Percentiles rank a stretch among this genome's conserved stretches.
phyloP scores from a whole-genome alignment of 2,329 filamentous ascomycete species.

The Apiospora koreana region DNA sequence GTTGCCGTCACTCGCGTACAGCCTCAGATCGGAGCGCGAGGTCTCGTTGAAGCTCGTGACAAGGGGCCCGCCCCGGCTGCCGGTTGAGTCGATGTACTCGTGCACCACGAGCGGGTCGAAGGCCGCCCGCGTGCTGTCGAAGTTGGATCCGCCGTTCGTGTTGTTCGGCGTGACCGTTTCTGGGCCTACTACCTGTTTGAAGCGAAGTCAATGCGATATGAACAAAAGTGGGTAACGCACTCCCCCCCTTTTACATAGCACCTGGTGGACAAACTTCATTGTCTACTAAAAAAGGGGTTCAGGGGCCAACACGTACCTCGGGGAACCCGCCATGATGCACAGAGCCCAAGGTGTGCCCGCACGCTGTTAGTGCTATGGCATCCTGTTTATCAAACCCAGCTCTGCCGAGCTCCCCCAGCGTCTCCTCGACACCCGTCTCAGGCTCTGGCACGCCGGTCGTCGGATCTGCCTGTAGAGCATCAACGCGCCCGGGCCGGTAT shows the following conservation, averaged over 20 bases:
- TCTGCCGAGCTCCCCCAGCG: constrained; percentile 25
- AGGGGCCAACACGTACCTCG: constrained; percentile 14
- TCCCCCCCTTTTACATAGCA: not conserved
- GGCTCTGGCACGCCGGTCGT: constrained; percentile 30
- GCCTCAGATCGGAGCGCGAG: constrained; percentile 28
- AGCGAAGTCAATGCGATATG: not conserved
- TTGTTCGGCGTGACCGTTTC: constrained; percentile 24
- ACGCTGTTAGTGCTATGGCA: constrained; percentile 28
- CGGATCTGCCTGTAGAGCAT: constrained; percentile 27
- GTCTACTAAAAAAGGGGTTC: not conserved
- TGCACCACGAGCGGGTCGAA: constrained; percentile 27
- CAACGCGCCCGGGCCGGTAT: constrained; percentile 28
- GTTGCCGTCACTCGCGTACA: constrained; percentile 30
- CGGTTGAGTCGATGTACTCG: constrained; percentile 28
- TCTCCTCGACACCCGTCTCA: constrained; percentile 25
- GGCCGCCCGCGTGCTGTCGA: constrained; percentile 23
- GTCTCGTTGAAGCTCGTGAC: constrained; percentile 28
- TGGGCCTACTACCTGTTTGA: constrained; percentile 13
- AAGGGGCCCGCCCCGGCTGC: constrained; percentile 24
- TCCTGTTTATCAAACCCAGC: constrained; percentile 28
- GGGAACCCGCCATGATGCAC: constrained; percentile 30
- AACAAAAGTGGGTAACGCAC: not conserved
- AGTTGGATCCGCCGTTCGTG: constrained; percentile 26
- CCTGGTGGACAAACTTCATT: not conserved
- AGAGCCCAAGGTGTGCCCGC: constrained; percentile 31